phyloP scores from a whole-genome alignment of 2,329 filamentous ascomycete species.

The Verticillium nonalfalfae region DNA sequence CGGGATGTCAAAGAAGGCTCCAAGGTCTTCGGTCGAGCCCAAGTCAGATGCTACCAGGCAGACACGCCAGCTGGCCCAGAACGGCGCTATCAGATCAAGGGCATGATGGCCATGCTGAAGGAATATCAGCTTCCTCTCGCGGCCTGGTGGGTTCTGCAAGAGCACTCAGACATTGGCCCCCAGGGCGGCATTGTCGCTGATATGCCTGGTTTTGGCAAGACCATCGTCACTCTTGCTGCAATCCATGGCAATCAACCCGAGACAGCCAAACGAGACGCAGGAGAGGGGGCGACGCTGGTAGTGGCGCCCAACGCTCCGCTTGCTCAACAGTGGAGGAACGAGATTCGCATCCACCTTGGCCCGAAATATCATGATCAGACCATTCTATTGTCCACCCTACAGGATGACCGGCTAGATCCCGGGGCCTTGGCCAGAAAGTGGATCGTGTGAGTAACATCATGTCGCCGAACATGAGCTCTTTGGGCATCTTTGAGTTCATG shows the following conservation, averaged over 20 bases:
- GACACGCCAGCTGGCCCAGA: background rate
- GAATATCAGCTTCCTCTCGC: background rate
- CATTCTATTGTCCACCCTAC: background rate
- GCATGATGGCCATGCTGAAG: background rate
- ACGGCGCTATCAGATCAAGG: background rate
- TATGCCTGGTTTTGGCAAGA: conserved; percentile 61
- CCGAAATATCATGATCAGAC: background rate
- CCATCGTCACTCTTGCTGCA: conserved; percentile 37
- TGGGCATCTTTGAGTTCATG: no score
- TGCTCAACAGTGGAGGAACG: conserved; percentile 19
- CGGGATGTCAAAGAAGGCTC: background rate
- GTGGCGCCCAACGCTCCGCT: conserved; percentile 18
- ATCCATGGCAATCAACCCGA: conserved; percentile 30
- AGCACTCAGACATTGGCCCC: background rate
- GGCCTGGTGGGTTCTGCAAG: background rate
- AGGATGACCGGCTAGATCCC: background rate
- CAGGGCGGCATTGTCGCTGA: conserved; percentile 53
- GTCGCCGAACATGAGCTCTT: no score
- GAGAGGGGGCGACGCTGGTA: conserved; percentile 27
- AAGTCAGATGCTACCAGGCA: background rate
- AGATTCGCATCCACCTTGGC: conserved; percentile 10
- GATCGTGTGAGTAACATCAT: background rate
- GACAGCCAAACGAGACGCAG: conserved; percentile 25
- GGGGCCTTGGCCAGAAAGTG: background rate
- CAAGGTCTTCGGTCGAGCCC: background rate